phyloP scores from a whole-genome alignment of 352 stramenopile genomes.

The Phytophthora nicotianae region DNA sequence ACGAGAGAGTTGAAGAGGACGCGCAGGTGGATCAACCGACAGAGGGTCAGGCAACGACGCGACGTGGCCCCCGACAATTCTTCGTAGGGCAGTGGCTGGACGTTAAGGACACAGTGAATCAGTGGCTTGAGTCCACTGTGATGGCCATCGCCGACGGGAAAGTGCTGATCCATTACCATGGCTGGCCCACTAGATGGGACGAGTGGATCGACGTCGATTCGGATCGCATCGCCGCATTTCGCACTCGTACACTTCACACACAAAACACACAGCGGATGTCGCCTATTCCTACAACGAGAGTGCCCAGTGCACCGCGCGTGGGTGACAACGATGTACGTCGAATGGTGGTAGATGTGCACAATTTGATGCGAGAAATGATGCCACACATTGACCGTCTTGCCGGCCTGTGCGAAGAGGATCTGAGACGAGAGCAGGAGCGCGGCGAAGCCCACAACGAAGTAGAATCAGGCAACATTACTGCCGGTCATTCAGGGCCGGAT shows the following conservation, averaged over 20 bases:
- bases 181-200: slow-evolving; percentile 97
- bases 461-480: neutral
- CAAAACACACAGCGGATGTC: slow-evolving; percentile 58
- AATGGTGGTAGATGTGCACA: slow-evolving; percentile 61
- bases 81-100: slow-evolving; percentile 97
- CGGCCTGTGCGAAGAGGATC: slow-evolving; percentile 56
- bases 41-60: slow-evolving; percentile 6
- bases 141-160: slow-evolving; percentile 89
- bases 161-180: slow-evolving; percentile 96
- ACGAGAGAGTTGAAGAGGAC: slow-evolving; percentile 1
- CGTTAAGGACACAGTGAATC: slow-evolving; percentile 97
- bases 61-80: slow-evolving; percentile 56
- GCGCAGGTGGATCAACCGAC: neutral
- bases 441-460: neutral
- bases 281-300: slow-evolving; percentile 53
- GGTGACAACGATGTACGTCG: slow-evolving; percentile 47
- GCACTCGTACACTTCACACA: slow-evolving; percentile 88
- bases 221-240: slow-evolving; percentile 94
- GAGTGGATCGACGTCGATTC: slow-evolving; percentile 97
- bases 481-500: slow-evolving; percentile 1
- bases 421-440: slow-evolving; percentile 19
- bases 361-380: slow-evolving; percentile 75
- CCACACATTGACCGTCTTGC: slow-evolving; percentile 73
- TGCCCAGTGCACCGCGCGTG: slow-evolving; percentile 58
- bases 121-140: slow-evolving; percentile 98